Percentiles rank a stretch among this genome's conserved stretches.
phyloP scores from a whole-genome alignment of 768 basidiomycete genomes.

The Pulveroboletus sp. region DNA sequence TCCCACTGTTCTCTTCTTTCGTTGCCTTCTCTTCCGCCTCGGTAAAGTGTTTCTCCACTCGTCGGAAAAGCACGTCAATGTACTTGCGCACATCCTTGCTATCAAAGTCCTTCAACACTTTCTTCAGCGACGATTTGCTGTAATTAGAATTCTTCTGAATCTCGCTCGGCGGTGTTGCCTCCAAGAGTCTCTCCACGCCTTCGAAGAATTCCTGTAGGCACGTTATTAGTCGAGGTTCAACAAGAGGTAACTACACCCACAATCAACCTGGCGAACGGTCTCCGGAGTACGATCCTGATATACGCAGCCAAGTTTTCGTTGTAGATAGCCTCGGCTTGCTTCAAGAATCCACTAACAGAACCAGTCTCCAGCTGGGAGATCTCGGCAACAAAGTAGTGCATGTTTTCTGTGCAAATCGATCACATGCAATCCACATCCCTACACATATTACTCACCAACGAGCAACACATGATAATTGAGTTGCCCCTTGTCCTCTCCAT shows the following conservation, averaged over 20 bases:
- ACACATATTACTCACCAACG: slow-evolving; percentile 60
- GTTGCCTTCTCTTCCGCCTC: slow-evolving; percentile 69
- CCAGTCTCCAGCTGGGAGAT: slow-evolving; percentile 64
- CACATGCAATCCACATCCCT: background rate
- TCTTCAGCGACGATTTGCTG: slow-evolving; percentile 74
- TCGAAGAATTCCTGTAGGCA: slow-evolving; percentile 84
- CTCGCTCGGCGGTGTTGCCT: slow-evolving; percentile 73
- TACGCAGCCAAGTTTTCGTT: slow-evolving; percentile 87
- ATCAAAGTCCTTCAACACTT: slow-evolving; percentile 78
- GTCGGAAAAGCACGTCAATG: slow-evolving; percentile 79
- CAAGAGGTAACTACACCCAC: slow-evolving; percentile 41
- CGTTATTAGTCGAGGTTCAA: slow-evolving; percentile 3
- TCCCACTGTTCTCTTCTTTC: slow-evolving; percentile 48
- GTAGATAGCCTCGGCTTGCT: slow-evolving; percentile 76
- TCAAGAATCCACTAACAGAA: slow-evolving; percentile 58
- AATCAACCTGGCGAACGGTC: slow-evolving; percentile 83
- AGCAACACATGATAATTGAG: slow-evolving; percentile 95
- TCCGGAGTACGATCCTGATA: slow-evolving; percentile 77
- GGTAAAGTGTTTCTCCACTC: slow-evolving; percentile 95
- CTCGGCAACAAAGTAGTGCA: slow-evolving; percentile 90
- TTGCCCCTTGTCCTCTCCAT: slow-evolving; percentile 93
- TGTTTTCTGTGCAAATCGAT: slow-evolving; percentile 65
- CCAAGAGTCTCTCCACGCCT: slow-evolving; percentile 81
- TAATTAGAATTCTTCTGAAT: slow-evolving; percentile 72
- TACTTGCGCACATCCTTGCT: slow-evolving; percentile 88